These are phyloP conservation scores for Trypanosomatidae sp. DNA, from an alignment of 208 protist genomes.

Conservation along the genomic window DNA sequence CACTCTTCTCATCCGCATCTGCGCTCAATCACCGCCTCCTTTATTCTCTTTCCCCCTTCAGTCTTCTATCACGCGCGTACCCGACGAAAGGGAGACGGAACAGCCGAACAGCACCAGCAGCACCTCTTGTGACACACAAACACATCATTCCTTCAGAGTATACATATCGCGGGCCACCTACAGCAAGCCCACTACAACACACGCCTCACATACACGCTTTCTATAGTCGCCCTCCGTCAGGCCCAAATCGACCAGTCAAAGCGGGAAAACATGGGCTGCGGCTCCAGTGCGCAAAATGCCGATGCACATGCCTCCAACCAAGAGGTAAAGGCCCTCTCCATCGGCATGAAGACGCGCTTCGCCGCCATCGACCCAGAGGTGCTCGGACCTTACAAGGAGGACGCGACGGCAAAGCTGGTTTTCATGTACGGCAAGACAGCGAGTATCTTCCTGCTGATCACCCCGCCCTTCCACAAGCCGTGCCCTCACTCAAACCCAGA, in stretches of 20 bases:
- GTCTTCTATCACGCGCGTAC: neutral
- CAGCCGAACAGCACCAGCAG: neutral
- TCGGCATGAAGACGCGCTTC: conserved; percentile 24
- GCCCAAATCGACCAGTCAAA: neutral
- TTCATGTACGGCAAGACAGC: conserved; percentile 20
- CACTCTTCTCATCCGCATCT: no score
- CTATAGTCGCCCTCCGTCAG: neutral
- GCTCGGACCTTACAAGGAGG: conserved; percentile 28
- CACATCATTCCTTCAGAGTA: neutral
- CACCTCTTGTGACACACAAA: neutral
- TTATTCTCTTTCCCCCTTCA: no score
- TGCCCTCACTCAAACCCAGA: neutral
- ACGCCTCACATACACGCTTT: neutral
- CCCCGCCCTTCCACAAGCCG: conserved; percentile 16
- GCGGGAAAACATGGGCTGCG: conserved; percentile 20
- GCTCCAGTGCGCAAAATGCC: conserved; percentile 11
- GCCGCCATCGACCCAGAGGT: conserved; percentile 15
- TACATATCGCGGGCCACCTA: neutral
- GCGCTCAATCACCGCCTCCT: no score
- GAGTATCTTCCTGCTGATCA: conserved; percentile 28
- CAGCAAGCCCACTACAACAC: neutral
- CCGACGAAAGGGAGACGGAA: neutral
- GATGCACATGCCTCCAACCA: neutral
- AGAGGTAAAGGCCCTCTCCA: conserved; percentile 11
- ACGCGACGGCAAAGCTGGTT: conserved; percentile 11